Evolutionary conservation across 208 protist species (phyloP), one percentile per base, ranked within the genome.

Genomic region (Crithidia expoeki): DNA sequence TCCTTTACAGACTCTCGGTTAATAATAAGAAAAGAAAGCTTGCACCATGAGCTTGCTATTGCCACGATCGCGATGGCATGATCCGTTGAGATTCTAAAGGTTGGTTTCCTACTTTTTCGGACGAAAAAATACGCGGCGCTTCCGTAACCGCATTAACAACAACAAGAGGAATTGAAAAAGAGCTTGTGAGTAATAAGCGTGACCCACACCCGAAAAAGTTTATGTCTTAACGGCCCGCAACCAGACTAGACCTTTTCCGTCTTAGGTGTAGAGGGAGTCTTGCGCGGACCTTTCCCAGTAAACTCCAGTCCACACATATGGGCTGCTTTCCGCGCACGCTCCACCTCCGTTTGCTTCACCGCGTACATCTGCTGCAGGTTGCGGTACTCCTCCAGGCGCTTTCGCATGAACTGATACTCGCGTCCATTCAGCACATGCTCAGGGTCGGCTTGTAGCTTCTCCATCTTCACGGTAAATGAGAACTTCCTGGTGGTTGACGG

Each of bases 261-360:
- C 47, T 67, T 67, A 6, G 61, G 32, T 10, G 19, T 2, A 9
- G 72, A 60, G 5, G 72, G 57, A 5, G 25, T 49, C 44, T 72
- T 77, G 11, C 72, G 40, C 10, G 33, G 60, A 23, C 68, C 62
- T 61, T 94, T 92, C 11, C 86, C 77, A 14, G 90, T 93, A 59
- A 95, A 95, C 75, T 95, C 90, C 23, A 95, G 70, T 0, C 90
- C 90, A 64, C 90, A 93, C 73, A 92, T 90, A 47, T 89, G 72
- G 2, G 87, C 90, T 19, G 90, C 90, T 36, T 83, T 80, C 21
- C 80, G 77, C 1, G 90, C 88, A 12, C 90, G 79, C 59, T 95
- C 90, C 67, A 93, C 79, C 33, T 95, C 90, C 16, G 77, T 89
- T 67, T 95, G 90, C 79, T 95, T 95, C 42, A 95, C 90, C 16